A percentile compares a stretch with the other conserved stretches of the same genome.
Evolutionary conservation across 257 asterid species (phyloP).

Genomic region (Prunella vulgaris): DNA sequence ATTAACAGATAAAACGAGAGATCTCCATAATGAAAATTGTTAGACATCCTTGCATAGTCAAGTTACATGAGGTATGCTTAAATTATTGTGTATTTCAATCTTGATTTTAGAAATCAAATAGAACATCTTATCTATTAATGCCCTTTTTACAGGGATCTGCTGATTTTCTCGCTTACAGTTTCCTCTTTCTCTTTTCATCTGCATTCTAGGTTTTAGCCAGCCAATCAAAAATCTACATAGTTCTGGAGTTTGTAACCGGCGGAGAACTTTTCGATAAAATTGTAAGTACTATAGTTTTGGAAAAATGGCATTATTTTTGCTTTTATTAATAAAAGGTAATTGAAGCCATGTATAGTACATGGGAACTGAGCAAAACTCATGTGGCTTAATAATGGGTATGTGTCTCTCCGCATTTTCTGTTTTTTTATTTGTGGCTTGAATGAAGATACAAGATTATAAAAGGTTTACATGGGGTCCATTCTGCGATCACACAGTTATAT

Average conservation of each 20-base stretch:
- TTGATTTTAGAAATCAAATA: conserved; percentile 1
- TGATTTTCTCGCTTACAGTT: conserved; percentile 18
- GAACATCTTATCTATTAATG: neutral
- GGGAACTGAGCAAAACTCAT: neutral
- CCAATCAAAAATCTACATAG: conserved; percentile 64
- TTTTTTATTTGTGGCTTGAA: neutral
- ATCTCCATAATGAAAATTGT: conserved; percentile 93
- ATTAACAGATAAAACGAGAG: conserved; percentile 76
- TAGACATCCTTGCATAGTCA: conserved; percentile 77
- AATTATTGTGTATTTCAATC: neutral
- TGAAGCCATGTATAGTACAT: neutral
- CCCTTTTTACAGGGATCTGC: neutral
- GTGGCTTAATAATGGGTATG: neutral
- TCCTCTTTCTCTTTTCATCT: neutral
- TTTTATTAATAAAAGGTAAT: neutral
- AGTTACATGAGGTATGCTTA: conserved; percentile 74
- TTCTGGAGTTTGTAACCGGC: conserved; percentile 85
- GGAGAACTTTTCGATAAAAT: conserved; percentile 90
- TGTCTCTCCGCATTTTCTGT: neutral
- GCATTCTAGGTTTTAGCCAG: conserved; percentile 70
- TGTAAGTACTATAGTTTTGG: conserved; percentile 40
- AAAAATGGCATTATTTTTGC: neutral
- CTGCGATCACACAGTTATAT: conserved; percentile 8
- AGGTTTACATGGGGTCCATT: neutral
- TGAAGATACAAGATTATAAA: no score